These are phyloP conservation scores for Stagonosporopsis tanaceti DNA, from an alignment of 2,329 filamentous ascomycete species.

Conservation along the genomic window DNA sequence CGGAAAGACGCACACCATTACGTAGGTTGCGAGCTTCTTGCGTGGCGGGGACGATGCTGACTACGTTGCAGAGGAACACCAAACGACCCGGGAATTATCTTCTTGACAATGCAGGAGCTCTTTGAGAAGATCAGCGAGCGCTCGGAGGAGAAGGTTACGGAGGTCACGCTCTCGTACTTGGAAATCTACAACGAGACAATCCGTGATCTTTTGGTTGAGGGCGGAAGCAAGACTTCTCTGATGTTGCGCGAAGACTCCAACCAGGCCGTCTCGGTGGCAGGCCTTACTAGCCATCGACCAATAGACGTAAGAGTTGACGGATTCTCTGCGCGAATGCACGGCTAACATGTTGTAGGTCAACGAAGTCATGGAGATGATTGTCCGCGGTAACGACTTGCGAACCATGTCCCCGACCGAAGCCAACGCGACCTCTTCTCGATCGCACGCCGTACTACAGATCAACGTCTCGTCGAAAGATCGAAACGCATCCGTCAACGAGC, in stretches of 20 bases:
- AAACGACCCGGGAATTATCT: constrained; percentile 96
- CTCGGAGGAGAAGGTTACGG: constrained; percentile 84
- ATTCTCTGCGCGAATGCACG: neutral
- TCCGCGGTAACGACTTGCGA: constrained; percentile 89
- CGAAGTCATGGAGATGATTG: constrained; percentile 99
- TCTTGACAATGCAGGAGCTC: constrained; percentile 97
- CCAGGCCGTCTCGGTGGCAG: constrained; percentile 88
- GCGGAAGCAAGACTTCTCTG: constrained; percentile 80
- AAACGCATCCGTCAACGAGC: constrained; percentile 90
- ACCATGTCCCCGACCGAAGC: constrained; percentile 97
- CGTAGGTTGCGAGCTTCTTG: constrained; percentile 39
- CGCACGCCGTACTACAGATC: constrained; percentile 96
- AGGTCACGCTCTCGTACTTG: constrained; percentile 91
- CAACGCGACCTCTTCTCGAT: constrained; percentile 96
- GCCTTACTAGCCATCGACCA: constrained; percentile 89
- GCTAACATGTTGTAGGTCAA: constrained; percentile 57
- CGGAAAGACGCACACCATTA: constrained; percentile 97
- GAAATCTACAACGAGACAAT: constrained; percentile 99
- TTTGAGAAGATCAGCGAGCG: constrained; percentile 95
- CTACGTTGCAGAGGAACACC: constrained; percentile 69
- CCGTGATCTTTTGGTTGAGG: constrained; percentile 88
- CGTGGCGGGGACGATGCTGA: constrained; percentile 53
- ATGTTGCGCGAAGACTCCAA: constrained; percentile 96
- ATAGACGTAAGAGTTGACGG: constrained; percentile 69
- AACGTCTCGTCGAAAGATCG: constrained; percentile 94